A percentile compares a stretch with the other conserved stretches of the same genome.
These are phyloP conservation scores for Penicillium chermesinum DNA, from an alignment of 495 filamentous ascomycete species.

Conservation along the genomic window DNA sequence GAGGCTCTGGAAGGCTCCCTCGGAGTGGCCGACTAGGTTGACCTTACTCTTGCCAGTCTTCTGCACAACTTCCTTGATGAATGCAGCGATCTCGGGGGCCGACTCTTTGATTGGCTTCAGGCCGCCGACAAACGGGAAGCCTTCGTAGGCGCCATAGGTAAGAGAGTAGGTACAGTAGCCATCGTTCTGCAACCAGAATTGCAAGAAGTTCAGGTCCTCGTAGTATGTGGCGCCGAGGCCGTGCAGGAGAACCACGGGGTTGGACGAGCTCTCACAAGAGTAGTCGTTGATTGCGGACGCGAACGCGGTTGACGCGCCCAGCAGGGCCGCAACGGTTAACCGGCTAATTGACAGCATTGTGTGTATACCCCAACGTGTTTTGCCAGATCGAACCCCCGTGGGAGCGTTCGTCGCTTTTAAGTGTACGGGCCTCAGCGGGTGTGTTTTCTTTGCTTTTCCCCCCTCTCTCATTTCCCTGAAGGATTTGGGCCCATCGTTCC, in stretches of 20 bases:
- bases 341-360: conserved; percentile 18
- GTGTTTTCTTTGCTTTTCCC: conserved; percentile 6
- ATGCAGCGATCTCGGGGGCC: conserved; percentile 45
- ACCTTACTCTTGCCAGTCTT: conserved; percentile 42
- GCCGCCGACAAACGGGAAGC: conserved; percentile 45
- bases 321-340: conserved; percentile 10
- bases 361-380: not conserved
- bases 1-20: conserved; percentile 48
- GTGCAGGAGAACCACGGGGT: conserved; percentile 50
- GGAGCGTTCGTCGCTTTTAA: not conserved
- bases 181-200: conserved; percentile 43
- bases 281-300: conserved; percentile 36
- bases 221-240: conserved; percentile 48
- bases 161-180: conserved; percentile 50
- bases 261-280: conserved; percentile 32
- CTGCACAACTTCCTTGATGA: conserved; percentile 37
- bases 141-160: conserved; percentile 48
- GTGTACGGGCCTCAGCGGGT: not conserved
- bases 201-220: conserved; percentile 49
- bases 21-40: conserved; percentile 51
- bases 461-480: conserved; percentile 11
- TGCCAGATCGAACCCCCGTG: not conserved
- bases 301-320: conserved; percentile 14
- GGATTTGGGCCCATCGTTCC: conserved; percentile 11
- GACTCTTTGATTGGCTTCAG: conserved; percentile 41